phyloP scores from a whole-genome alignment of 1,284 basidiomycete species.

The Naganishia albida region DNA sequence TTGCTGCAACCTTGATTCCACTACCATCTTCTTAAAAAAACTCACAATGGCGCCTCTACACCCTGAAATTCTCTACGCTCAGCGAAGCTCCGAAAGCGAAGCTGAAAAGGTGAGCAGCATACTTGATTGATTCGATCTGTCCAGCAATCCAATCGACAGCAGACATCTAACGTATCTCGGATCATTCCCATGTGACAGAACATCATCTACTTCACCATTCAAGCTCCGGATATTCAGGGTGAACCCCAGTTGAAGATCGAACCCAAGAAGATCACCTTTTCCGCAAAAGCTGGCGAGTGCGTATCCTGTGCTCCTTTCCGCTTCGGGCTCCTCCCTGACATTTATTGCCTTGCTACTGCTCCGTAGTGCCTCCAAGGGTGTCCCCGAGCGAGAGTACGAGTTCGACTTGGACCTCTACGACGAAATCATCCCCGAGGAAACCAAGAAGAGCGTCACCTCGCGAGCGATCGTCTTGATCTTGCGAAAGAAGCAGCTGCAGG shows the following conservation, averaged over 20 bases:
- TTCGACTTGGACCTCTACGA: conserved; percentile 72
- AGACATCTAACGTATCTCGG: not conserved
- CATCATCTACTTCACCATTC: conserved; percentile 77
- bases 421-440: conserved; percentile 74
- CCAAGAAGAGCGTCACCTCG: conserved; percentile 61
- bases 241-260: conserved; percentile 67
- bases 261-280: conserved; percentile 66
- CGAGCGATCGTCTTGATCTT: conserved; percentile 69
- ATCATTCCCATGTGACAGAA: conserved; percentile 60
- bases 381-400: conserved; percentile 65
- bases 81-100: conserved; percentile 70
- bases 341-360: conserved; percentile 2
- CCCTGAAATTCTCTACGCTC: conserved; percentile 88
- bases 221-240: conserved; percentile 75
- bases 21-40: not conserved
- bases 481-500: conserved; percentile 73
- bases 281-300: conserved; percentile 70
- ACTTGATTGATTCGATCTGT: conserved; percentile 1
- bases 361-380: conserved; percentile 57
- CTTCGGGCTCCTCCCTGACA: conserved; percentile 30
- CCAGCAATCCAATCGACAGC: not conserved
- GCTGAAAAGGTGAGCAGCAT: conserved; percentile 66
- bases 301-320: conserved; percentile 41
- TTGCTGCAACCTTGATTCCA: not conserved
- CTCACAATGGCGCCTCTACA: conserved; percentile 57